A percentile compares a stretch with the other conserved stretches of the same genome.
phyloP scores from a whole-genome alignment of 2,329 filamentous ascomycete genomes.

The Colletotrichum sansevieriae region DNA sequence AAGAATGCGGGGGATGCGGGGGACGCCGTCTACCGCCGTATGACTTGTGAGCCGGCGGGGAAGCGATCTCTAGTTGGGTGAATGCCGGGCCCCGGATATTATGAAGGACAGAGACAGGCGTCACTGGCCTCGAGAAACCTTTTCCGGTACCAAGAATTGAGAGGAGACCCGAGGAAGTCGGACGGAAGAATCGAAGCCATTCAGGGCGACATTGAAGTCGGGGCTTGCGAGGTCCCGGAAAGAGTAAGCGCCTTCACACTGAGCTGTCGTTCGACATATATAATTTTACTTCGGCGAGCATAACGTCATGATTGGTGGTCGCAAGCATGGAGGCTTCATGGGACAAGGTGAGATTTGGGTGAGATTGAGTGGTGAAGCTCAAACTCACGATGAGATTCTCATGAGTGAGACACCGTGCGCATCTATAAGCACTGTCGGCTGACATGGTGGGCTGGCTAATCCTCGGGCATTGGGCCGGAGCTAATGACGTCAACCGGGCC shows the following conservation, averaged over 20 bases:
- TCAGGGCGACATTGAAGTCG: constrained; percentile 13
- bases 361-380: background rate
- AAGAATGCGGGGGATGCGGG: constrained; percentile 37
- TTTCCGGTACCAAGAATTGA: constrained; percentile 12
- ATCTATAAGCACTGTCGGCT: background rate
- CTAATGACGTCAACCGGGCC: constrained; percentile 28
- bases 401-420: constrained; percentile 4
- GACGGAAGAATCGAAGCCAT: constrained; percentile 24
- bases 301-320: background rate
- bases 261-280: background rate
- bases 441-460: background rate
- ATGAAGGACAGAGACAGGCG: background rate
- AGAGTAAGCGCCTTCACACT: background rate
- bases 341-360: background rate
- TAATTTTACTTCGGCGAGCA: background rate
- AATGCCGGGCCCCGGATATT: constrained; percentile 23
- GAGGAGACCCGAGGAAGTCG: background rate
- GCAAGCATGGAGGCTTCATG: background rate
- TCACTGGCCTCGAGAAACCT: background rate
- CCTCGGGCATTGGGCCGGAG: background rate
- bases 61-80: constrained; percentile 19
- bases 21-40: background rate
- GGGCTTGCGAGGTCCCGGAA: background rate
- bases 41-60: constrained; percentile 6
- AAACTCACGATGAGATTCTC: constrained; percentile 4